Conservation (phyloP, 1,284 basidiomycete genomes). For the Cryptococcus sp. region DNA sequence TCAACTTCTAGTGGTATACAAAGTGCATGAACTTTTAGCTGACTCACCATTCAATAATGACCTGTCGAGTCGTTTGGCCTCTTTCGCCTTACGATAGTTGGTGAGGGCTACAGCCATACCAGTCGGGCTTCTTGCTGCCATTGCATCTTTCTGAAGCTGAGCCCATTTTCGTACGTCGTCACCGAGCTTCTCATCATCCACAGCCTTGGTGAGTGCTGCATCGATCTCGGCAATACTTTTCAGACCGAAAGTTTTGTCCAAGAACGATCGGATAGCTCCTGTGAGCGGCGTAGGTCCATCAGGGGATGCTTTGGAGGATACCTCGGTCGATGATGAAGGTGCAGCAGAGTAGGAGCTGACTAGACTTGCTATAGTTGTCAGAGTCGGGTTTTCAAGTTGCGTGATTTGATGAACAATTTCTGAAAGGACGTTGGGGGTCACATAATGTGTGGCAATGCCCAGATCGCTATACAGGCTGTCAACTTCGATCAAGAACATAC, state of each 20-base stretch:
- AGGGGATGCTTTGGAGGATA: constrained; percentile 46
- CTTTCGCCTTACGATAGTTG: constrained; percentile 70
- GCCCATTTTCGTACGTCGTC: constrained; percentile 71
- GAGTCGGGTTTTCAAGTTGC: constrained; percentile 38
- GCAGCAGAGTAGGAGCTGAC: constrained; percentile 49
- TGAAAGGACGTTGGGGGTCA: constrained; percentile 72
- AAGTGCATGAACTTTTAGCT: background rate
- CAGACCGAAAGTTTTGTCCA: constrained; percentile 76
- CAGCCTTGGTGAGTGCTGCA: constrained; percentile 58
- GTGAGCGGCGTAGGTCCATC: constrained; percentile 63
- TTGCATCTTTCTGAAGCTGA: constrained; percentile 61
- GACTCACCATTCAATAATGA: constrained; percentile 77
- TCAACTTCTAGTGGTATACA: background rate
- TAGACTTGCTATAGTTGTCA: constrained; percentile 58
- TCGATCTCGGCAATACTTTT: constrained; percentile 71
- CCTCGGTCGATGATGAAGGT: constrained; percentile 1
- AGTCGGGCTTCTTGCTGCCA: constrained; percentile 79
- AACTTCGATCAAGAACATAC: constrained; percentile 3
- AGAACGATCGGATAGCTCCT: constrained; percentile 67
- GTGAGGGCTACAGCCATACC: constrained; percentile 82
- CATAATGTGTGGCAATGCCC: constrained; percentile 87
- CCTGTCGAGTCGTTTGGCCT: constrained; percentile 62
- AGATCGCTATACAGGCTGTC: constrained; percentile 64
- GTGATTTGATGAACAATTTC: constrained; percentile 58
- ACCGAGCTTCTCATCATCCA: constrained; percentile 48